Evolutionary conservation across 306 rosid species (phyloP).

Genomic region (Lablab purpureus): DNA sequence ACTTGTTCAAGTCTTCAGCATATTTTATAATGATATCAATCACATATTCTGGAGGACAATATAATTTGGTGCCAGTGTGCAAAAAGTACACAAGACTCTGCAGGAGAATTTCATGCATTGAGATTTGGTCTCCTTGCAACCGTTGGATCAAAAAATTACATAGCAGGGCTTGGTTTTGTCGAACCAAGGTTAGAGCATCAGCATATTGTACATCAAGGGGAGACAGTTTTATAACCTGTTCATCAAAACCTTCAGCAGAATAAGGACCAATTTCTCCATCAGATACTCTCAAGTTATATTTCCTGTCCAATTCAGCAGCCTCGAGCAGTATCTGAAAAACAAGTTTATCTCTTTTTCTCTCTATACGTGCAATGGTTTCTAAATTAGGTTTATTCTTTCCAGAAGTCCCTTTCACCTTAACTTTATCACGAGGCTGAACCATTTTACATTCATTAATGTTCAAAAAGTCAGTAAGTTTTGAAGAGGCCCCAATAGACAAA

Average conservation of each 20-base stretch:
- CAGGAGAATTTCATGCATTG: constrained; percentile 92
- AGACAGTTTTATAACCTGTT: constrained; percentile 68
- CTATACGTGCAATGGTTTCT: constrained; percentile 71
- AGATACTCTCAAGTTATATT: constrained; percentile 61
- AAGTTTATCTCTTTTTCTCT: constrained; percentile 77
- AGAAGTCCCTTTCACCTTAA: constrained; percentile 49
- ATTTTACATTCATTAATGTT: constrained; percentile 48
- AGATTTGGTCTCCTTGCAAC: constrained; percentile 68
- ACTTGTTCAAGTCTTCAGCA: constrained; percentile 78
- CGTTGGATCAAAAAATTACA: constrained; percentile 73
- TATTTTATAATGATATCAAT: constrained; percentile 79
- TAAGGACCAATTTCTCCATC: constrained; percentile 56
- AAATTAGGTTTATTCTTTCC: constrained; percentile 63
- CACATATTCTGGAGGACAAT: constrained; percentile 74
- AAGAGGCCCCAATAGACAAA: constrained; percentile 60
- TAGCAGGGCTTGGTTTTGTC: constrained; percentile 88
- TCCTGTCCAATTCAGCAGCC: constrained; percentile 89
- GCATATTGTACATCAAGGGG: constrained; percentile 64
- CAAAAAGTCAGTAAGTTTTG: constrained; percentile 56
- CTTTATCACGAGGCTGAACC: constrained; percentile 51
- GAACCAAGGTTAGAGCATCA: constrained; percentile 91
- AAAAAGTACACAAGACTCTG: constrained; percentile 81
- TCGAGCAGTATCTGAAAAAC: constrained; percentile 83
- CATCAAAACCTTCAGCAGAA: constrained; percentile 64
- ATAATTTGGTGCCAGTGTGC: constrained; percentile 85